phyloP scores from a whole-genome alignment of 768 basidiomycete genomes.

The Gloeophyllum trabeum region DNA sequence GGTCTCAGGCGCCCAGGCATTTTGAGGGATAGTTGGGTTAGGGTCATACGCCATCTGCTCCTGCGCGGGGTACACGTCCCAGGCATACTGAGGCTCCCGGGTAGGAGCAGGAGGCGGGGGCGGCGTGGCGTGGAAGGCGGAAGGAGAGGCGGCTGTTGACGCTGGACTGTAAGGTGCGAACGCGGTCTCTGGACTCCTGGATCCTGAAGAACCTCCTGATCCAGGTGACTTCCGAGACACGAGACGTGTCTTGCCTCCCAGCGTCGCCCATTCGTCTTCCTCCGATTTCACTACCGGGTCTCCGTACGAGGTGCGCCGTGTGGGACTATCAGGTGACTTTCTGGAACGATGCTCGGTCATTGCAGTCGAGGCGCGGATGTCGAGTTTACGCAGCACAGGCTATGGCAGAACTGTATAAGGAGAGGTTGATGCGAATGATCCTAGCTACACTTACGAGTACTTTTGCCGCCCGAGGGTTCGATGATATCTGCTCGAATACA shows the following conservation, averaged over 20 bases:
- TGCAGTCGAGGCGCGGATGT: slow-evolving; percentile 30
- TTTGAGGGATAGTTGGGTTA: too few species aligned
- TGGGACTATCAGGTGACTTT: slow-evolving; percentile 11
- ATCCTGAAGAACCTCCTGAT: too few species aligned
- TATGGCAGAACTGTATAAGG: slow-evolving; percentile 13
- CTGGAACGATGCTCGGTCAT: slow-evolving; percentile 23
- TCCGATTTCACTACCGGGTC: slow-evolving; percentile 42
- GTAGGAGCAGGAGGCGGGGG: too few species aligned
- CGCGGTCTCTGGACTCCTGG: too few species aligned
- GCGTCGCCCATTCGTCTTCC: slow-evolving; percentile 45
- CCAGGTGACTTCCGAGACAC: slow-evolving; percentile 42
- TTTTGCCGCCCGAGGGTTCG: slow-evolving; percentile 41
- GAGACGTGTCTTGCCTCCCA: slow-evolving; percentile 55
- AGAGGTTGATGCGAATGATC: not conserved
- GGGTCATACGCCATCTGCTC: too few species aligned
- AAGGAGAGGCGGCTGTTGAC: too few species aligned
- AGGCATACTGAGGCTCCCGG: too few species aligned
- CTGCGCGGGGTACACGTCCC: too few species aligned
- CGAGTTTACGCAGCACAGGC: slow-evolving; percentile 53
- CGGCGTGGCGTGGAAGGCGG: too few species aligned
- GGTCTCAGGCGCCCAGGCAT: too few species aligned
- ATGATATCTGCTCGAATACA: slow-evolving; percentile 44
- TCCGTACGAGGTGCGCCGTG: slow-evolving; percentile 23
- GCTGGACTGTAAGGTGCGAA: too few species aligned
- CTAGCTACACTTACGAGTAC: slow-evolving; percentile 38